Percentiles rank a stretch among this genome's conserved stretches.
These are phyloP conservation scores for Microdochium nivale DNA, from an alignment of 2,329 filamentous ascomycete genomes.

Conservation along the genomic window DNA sequence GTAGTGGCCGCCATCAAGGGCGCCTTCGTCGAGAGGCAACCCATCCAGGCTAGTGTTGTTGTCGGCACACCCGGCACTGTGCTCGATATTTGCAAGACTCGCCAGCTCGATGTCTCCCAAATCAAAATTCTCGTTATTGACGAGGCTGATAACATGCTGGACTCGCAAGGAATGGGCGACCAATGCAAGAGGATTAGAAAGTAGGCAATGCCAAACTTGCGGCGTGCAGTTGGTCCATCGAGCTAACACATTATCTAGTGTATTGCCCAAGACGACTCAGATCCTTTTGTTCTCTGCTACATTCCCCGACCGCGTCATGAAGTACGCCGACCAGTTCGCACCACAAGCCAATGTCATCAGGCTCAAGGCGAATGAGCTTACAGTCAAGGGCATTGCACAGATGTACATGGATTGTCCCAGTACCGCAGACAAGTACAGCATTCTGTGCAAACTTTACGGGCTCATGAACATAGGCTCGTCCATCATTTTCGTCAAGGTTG, in stretches of 20 bases:
- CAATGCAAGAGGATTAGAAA: constrained; percentile 86
- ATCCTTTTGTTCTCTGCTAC: constrained; percentile 94
- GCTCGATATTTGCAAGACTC: constrained; percentile 73
- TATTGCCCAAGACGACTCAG: constrained; percentile 69
- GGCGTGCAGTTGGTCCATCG: constrained; percentile 12
- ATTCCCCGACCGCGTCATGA: constrained; percentile 75
- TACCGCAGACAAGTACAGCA: constrained; percentile 77
- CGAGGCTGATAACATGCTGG: constrained; percentile 98
- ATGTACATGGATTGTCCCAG: constrained; percentile 90
- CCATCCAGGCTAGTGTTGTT: constrained; percentile 68
- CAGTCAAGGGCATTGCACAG: constrained; percentile 94
- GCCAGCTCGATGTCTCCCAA: constrained; percentile 61
- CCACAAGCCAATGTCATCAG: constrained; percentile 81
- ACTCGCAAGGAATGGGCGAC: constrained; percentile 88
- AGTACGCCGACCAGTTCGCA: constrained; percentile 77
- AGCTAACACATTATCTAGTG: constrained; percentile 34
- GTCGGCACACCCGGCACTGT: constrained; percentile 93
- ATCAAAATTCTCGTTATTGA: constrained; percentile 85
- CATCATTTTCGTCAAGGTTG: constrained; percentile 92
- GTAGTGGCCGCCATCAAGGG: constrained; percentile 81
- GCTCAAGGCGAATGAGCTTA: constrained; percentile 82
- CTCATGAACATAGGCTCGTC: constrained; percentile 95
- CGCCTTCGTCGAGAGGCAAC: constrained; percentile 57
- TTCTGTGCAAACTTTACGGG: constrained; percentile 87
- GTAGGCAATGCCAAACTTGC: constrained; percentile 39